Conservation (phyloP, 2,329 filamentous ascomycete genomes). For the Mycocentrospora acerina region DNA sequence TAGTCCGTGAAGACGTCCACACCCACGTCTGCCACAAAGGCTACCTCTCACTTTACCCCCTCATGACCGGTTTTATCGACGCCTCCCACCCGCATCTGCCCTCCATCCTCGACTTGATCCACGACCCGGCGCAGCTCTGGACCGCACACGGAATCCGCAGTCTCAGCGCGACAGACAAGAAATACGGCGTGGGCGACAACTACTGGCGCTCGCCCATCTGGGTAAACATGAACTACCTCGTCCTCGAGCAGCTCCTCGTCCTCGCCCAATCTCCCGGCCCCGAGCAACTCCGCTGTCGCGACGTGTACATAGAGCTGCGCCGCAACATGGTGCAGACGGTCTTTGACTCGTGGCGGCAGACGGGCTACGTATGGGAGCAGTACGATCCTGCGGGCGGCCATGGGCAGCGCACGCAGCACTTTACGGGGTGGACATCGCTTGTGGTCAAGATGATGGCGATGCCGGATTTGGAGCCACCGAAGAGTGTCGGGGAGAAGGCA, state of each 20-base stretch:
- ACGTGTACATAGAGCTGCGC: slow-evolving; percentile 74
- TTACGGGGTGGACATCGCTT: slow-evolving; percentile 93
- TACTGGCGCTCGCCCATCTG: slow-evolving; percentile 95
- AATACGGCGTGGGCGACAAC: slow-evolving; percentile 87
- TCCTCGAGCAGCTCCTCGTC: slow-evolving; percentile 68
- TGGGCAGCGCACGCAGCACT: slow-evolving; percentile 90
- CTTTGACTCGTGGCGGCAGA: slow-evolving; percentile 79
- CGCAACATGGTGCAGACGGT: slow-evolving; percentile 84
- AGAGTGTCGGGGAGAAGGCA: slow-evolving; percentile 17
- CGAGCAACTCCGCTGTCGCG: slow-evolving; percentile 62
- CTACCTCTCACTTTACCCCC: slow-evolving; percentile 88
- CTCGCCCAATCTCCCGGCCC: slow-evolving; percentile 57
- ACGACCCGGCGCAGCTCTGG: slow-evolving; percentile 79
- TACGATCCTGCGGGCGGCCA: slow-evolving; percentile 88
- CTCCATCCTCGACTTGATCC: slow-evolving; percentile 72
- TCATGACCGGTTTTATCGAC: slow-evolving; percentile 77
- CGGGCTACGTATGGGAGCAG: slow-evolving; percentile 97
- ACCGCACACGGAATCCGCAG: slow-evolving; percentile 83
- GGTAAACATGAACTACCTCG: slow-evolving; percentile 95
- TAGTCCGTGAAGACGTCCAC: slow-evolving; percentile 84
- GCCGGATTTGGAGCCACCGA: slow-evolving; percentile 61
- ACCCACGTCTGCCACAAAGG: slow-evolving; percentile 87
- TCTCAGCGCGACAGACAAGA: slow-evolving; percentile 73
- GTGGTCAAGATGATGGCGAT: slow-evolving; percentile 95
- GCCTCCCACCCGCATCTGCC: slow-evolving; percentile 72